These are phyloP conservation scores for Venturiaceae sp. DNA, from an alignment of 2,329 filamentous ascomycete genomes.

Conservation along the genomic window DNA sequence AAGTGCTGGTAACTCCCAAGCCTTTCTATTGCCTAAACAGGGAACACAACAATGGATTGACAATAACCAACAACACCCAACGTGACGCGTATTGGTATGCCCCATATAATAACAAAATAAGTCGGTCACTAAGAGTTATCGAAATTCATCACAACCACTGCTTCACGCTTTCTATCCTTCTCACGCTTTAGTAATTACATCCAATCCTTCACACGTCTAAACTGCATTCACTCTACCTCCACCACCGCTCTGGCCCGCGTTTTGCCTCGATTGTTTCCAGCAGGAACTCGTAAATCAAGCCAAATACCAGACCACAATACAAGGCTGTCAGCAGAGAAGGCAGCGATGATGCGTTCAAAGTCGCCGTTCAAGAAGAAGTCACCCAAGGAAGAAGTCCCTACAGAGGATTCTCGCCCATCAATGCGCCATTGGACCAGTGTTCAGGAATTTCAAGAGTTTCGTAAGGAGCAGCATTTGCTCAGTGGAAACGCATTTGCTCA, in stretches of 20 bases:
- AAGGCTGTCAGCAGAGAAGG: not conserved
- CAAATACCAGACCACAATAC: not conserved
- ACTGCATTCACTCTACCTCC: no score
- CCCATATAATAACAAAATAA: not conserved
- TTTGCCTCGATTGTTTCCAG: no score
- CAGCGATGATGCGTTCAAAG: conserved; percentile 4
- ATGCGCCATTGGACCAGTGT: conserved; percentile 1
- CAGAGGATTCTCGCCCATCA: not conserved
- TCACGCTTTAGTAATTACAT: not conserved
- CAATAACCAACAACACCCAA: not conserved
- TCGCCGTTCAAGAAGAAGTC: conserved; percentile 5
- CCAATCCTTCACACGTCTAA: not conserved
- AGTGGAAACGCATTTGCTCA: conserved; percentile 3
- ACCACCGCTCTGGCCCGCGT: no score
- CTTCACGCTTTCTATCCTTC: not conserved
- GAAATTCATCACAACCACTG: not conserved
- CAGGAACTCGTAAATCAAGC: no score
- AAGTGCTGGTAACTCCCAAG: not conserved
- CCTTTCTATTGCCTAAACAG: not conserved
- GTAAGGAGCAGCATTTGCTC: conserved; percentile 1
- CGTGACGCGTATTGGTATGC: not conserved
- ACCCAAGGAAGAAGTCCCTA: not conserved
- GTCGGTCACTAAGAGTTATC: not conserved
- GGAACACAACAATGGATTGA: not conserved
- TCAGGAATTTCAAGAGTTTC: conserved; percentile 5